Percentiles rank a stretch among this genome's conserved stretches.
Conservation (phyloP, 192 early-diverging fungal genomes). For the Backusella australiensis region DNA sequence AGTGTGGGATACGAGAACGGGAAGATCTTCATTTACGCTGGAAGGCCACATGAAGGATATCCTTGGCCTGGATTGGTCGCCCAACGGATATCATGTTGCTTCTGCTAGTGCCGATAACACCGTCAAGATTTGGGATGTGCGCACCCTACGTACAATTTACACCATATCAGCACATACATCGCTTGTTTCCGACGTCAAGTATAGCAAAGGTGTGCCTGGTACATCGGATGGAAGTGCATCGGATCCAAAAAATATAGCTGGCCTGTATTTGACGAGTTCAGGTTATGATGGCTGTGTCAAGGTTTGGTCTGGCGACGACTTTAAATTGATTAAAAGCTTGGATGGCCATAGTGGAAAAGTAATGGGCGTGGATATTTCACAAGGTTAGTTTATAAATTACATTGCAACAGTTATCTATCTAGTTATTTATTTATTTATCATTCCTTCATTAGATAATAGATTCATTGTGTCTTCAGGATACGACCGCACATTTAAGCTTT, state of each 20-base stretch:
- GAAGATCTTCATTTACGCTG: slow-evolving; percentile 83
- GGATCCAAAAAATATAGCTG: slow-evolving; percentile 43
- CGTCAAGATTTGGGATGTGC: slow-evolving; percentile 91
- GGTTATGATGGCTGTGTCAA: slow-evolving; percentile 92
- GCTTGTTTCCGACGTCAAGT: slow-evolving; percentile 79
- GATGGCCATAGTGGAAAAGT: slow-evolving; percentile 90
- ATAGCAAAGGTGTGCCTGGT: slow-evolving; percentile 45
- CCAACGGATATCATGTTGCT: slow-evolving; percentile 90
- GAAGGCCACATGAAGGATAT: slow-evolving; percentile 93
- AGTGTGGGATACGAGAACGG: slow-evolving; percentile 95
- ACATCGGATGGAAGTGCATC: slow-evolving; percentile 30
- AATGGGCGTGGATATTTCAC: slow-evolving; percentile 80
- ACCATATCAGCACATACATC: slow-evolving; percentile 93
- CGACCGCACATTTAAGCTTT: slow-evolving; percentile 96
- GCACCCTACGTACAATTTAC: slow-evolving; percentile 70
- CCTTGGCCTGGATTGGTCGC: slow-evolving; percentile 84
- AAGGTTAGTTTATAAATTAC: slow-evolving; percentile 9
- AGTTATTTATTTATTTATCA: background rate
- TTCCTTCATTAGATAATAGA: slow-evolving; percentile 56
- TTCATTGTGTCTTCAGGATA: slow-evolving; percentile 86
- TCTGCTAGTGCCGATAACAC: slow-evolving; percentile 92
- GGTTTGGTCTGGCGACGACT: slow-evolving; percentile 93
- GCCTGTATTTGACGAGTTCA: slow-evolving; percentile 76
- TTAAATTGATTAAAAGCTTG: slow-evolving; percentile 84
- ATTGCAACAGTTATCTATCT: background rate